These are phyloP conservation scores for Monascus purpureus DNA, from an alignment of 495 filamentous ascomycete species.

Conservation along the genomic window DNA sequence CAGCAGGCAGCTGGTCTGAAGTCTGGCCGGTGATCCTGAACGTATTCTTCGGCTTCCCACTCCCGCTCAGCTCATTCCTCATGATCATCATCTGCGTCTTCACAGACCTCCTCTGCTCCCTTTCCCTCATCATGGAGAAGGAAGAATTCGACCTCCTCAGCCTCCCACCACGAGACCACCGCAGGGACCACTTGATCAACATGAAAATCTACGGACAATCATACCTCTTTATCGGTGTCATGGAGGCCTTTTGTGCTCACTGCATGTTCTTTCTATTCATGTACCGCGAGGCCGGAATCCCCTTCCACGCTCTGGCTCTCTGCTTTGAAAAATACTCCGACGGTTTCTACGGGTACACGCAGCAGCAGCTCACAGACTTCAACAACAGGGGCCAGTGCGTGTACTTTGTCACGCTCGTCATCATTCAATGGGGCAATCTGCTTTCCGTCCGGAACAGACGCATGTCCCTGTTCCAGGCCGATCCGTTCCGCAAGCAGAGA, in stretches of 20 bases:
- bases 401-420: conserved; percentile 16
- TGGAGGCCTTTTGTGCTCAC: conserved; percentile 34
- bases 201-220: conserved; percentile 35
- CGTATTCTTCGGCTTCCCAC: conserved; percentile 56
- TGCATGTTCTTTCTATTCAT: conserved; percentile 40
- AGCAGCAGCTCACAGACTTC: conserved; percentile 15
- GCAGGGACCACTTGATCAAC: conserved; percentile 44
- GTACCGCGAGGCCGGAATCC: conserved; percentile 29
- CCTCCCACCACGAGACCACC: conserved; percentile 46
- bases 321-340: conserved; percentile 31
- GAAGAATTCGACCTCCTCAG: conserved; percentile 57
- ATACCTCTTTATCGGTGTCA: conserved; percentile 36
- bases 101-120: conserved; percentile 45
- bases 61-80: conserved; percentile 51
- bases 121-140: conserved; percentile 52
- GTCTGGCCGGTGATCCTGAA: conserved; percentile 65
- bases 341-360: conserved; percentile 34
- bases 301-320: conserved; percentile 28
- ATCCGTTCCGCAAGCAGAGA: conserved; percentile 31
- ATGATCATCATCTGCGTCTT: conserved; percentile 65
- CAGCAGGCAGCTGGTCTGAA: conserved; percentile 56
- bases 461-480: conserved; percentile 35
- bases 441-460: conserved; percentile 35
- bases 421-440: conserved; percentile 39
- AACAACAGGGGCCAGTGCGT: conserved; percentile 3